Conservation (phyloP, 805 yeast genomes). For the Metschnikowia gelsemii region DNA sequence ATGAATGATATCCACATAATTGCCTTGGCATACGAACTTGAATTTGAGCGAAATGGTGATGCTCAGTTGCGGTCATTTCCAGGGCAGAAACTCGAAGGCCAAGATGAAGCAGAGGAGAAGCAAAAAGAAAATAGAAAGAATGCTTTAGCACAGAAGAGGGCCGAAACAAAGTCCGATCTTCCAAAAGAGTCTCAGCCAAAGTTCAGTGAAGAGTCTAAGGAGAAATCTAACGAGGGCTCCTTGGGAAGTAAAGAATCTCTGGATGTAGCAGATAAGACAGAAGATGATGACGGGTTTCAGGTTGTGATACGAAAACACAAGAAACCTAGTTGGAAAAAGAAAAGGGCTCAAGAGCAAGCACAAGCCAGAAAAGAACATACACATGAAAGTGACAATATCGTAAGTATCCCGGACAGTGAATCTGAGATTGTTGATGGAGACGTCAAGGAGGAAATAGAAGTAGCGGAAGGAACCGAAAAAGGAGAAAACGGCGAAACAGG, state of each 20-base stretch:
- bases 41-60: slow-evolving; percentile 69
- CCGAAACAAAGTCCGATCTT: too few relatives aligned
- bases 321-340: slow-evolving; percentile 1
- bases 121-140: slow-evolving; percentile 4
- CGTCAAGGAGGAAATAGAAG: too few relatives aligned
- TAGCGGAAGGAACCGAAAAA: slow-evolving; percentile 1
- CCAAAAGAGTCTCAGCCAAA: slow-evolving; percentile 13
- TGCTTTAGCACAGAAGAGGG: too few relatives aligned
- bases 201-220: slow-evolving; percentile 6
- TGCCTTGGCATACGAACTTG: slow-evolving; percentile 88
- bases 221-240: not conserved
- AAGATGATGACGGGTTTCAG: slow-evolving; percentile 27
- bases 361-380: too few relatives aligned
- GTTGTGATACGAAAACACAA: slow-evolving; percentile 20
- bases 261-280: not conserved
- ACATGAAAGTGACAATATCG: too few relatives aligned
- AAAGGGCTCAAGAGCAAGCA: too few relatives aligned
- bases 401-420: too few relatives aligned
- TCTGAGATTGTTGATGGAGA: too few relatives aligned
- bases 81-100: slow-evolving; percentile 50
- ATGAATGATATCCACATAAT: slow-evolving; percentile 89
- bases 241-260: not conserved
- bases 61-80: slow-evolving; percentile 71
- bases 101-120: slow-evolving; percentile 14
- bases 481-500: not conserved